Base-by-base conservation (phyloP, 2,329 filamentous ascomycete genomes). In the Nannizzia gypsea region DNA sequence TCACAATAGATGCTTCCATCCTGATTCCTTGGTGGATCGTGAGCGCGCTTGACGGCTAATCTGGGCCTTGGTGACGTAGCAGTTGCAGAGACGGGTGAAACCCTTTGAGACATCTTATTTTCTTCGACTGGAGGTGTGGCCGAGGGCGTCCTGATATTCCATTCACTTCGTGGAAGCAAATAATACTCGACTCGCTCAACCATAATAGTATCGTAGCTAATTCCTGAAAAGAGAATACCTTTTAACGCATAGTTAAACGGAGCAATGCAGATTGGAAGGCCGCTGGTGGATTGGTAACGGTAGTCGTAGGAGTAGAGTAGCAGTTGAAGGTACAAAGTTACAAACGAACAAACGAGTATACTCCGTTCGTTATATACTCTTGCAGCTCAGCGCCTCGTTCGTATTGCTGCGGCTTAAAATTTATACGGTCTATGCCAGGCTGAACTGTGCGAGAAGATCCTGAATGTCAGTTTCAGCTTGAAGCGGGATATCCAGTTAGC, bases 1-100 rank as follows among this genome's bases (percentile, higher is more conserved):
- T 83, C 83, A 73, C 92, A 96, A 60, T 85, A 80, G 67, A 86
- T 93, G 68, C 89, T 86, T n/a, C 88, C 88, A 24, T 88, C 81
- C 0, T 77, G 70, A 65, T 90, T 90, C 72, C 78, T 78, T 52
- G 80, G 81, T 9, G 82, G 81, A 67, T 83, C 80, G 62, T 74
- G 72, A 50, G 71, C 69, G 63, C 73, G 69, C 68, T 72, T 73
- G 58, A 76, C 69, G 34, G 74, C 75, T 57, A 76, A 66, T 64
- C 71, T 73, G 58, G 72, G 73, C 61, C 73, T 71, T 13, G 56
- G 40, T 28, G 48, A 52, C 20, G 48, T 52, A 31, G 22, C 26
- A 28, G 13, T 24, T 13, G 22, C 48, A 9, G 48, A 52, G 24
- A 52, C 22, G 8, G 48, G 48, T 24, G 48, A 52, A 13, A 28